phyloP scores from a whole-genome alignment of 2,329 filamentous ascomycete species.

The Tolypocladium album region DNA sequence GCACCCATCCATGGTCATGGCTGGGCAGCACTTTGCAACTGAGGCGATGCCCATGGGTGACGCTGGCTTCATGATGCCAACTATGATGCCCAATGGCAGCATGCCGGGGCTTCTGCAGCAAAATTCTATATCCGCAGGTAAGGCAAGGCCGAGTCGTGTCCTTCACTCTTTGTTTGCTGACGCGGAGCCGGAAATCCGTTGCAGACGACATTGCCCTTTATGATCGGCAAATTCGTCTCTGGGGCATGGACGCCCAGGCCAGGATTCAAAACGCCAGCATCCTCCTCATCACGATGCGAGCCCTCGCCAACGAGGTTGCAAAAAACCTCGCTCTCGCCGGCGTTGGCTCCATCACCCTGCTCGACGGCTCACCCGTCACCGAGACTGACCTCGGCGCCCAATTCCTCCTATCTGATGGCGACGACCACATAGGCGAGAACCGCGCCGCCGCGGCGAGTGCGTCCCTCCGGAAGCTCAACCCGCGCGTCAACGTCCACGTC shows the following conservation, averaged over 20 bases:
- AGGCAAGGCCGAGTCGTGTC: slow-evolving; percentile 1
- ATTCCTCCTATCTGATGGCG: slow-evolving; percentile 61
- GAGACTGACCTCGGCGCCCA: slow-evolving; percentile 73
- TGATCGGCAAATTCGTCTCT: slow-evolving; percentile 92
- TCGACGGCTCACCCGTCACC: slow-evolving; percentile 66
- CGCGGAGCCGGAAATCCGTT: neutral
- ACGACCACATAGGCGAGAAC: slow-evolving; percentile 66
- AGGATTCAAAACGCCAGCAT: slow-evolving; percentile 84
- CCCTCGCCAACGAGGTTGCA: slow-evolving; percentile 85
- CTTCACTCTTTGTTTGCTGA: neutral
- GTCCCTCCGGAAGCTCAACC: slow-evolving; percentile 80
- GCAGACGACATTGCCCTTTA: slow-evolving; percentile 93
- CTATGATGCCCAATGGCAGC: slow-evolving; percentile 19
- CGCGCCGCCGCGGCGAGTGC: slow-evolving; percentile 70
- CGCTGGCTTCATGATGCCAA: slow-evolving; percentile 18
- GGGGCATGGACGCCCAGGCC: slow-evolving; percentile 92
- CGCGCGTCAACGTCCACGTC: slow-evolving; percentile 66
- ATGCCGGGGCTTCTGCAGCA: slow-evolving; percentile 7
- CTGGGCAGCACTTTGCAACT: slow-evolving; percentile 13
- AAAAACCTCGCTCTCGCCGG: slow-evolving; percentile 96
- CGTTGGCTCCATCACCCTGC: slow-evolving; percentile 78
- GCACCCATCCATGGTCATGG: slow-evolving; percentile 8
- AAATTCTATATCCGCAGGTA: slow-evolving; percentile 23
- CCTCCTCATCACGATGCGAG: slow-evolving; percentile 78
- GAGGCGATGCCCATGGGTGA: slow-evolving; percentile 15